phyloP scores from a whole-genome alignment of 2,329 filamentous ascomycete species.

The Stromatinia cepivora region DNA sequence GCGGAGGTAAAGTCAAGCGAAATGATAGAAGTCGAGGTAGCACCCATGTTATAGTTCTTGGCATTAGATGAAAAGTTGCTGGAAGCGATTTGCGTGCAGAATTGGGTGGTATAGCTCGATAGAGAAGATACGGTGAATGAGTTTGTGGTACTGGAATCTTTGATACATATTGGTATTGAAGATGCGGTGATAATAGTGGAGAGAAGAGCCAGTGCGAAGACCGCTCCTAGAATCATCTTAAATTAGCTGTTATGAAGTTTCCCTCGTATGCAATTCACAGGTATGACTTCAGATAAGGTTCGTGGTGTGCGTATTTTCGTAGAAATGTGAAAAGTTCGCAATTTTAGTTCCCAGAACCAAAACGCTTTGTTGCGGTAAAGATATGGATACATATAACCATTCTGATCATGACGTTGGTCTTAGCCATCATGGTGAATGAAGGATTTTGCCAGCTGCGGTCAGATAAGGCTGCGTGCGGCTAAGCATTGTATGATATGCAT shows the following conservation, averaged over 20 bases:
- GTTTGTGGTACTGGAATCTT: neutral
- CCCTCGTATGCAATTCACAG: neutral
- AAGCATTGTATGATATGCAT: neutral
- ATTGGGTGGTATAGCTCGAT: neutral
- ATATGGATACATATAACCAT: neutral
- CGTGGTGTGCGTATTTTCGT: neutral
- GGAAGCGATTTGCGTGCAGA: slow-evolving; percentile 1
- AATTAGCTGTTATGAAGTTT: neutral
- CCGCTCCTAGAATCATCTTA: neutral
- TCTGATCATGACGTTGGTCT: neutral
- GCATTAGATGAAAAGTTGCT: neutral
- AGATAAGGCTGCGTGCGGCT: slow-evolving; percentile 17
- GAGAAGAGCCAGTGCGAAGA: neutral
- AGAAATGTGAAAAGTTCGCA: neutral
- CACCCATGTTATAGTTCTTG: neutral
- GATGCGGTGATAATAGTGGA: neutral
- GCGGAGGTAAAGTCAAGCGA: neutral
- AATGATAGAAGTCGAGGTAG: neutral
- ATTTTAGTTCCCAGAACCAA: slow-evolving; percentile 4
- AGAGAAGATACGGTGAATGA: neutral
- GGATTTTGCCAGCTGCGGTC: slow-evolving; percentile 10
- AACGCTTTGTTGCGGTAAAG: neutral
- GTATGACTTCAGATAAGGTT: neutral
- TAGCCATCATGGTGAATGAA: slow-evolving; percentile 1
- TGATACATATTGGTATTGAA: neutral